Base-by-base conservation (phyloP, 805 yeast species). In the Teunomyces atbi region DNA sequence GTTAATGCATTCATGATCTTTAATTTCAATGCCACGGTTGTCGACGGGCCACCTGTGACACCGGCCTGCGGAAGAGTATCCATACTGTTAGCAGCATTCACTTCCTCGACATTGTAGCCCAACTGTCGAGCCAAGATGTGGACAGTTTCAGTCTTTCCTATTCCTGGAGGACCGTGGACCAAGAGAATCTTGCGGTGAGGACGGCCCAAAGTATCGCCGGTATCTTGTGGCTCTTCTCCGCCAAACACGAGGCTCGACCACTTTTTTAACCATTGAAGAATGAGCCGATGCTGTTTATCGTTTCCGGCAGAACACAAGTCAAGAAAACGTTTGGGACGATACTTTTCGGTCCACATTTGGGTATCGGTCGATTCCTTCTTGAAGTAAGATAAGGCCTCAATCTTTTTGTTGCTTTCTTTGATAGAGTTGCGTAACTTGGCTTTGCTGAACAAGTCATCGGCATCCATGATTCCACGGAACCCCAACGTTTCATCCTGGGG, bases 141-240 rank as follows among this genome's bases (percentile, higher is more conserved):
- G 0, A 92, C 89, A 1, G 90, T 83, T 0, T 94, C 80, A 0
- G 98, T 91, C 60, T 92, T 92, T 7, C 99, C 99, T 13, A 86
- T 75, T 1, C 99, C 99, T 0, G 96, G 90, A 0, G 96, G 94
- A 0, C 99, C 99, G 60, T 85, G 89, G 8, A 94, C 77, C 34
- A 94, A 68, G 16, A 94, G 60, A 0, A 94, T 74, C 52, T 81
- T 84, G 44, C 76, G 76, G 12, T 63, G 68, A 5, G 74, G 75
- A 11, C 76, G 49, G 5, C 73, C 74, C 40, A 64, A 54, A 3
- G 47, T 32, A 52, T 71, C 76, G 1, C 52, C 55, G 12, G 40
- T 41, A 16, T 41, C 50, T 19, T 50, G n/a, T 12, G 28, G 32
- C 6, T 38, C 8, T n/a, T 47, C 55, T n/a, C 58, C 65, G 3